Conservation (phyloP, 768 basidiomycete genomes). For the Gymnopilus junonius region DNA sequence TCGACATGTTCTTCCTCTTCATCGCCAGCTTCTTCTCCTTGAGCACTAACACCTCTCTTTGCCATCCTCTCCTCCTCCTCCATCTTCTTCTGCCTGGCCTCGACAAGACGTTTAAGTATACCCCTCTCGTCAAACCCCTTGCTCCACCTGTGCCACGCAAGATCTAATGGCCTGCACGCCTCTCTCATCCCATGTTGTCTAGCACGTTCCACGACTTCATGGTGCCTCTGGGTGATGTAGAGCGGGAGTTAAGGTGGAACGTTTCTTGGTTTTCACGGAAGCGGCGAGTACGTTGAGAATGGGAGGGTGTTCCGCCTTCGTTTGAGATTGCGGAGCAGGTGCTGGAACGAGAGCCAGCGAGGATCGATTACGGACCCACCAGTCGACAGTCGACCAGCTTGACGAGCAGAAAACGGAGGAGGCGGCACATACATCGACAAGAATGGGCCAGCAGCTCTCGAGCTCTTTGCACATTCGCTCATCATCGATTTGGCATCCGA, state of each 20-base stretch:
- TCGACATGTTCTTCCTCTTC: neutral
- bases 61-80: constrained; percentile 8
- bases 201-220: constrained; percentile 51
- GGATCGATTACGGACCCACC: neutral
- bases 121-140: constrained; percentile 7
- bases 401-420: neutral
- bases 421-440: neutral
- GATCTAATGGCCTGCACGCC: constrained; percentile 57
- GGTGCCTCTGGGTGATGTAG: constrained; percentile 72
- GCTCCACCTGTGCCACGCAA: constrained; percentile 34
- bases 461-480: neutral
- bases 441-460: neutral
- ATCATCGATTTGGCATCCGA: neutral
- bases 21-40: neutral
- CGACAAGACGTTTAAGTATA: neutral
- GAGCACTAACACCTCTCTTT: neutral
- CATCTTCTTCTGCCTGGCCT: neutral
- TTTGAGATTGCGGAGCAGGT: neutral
- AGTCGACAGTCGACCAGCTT: neutral
- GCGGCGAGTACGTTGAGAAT: neutral
- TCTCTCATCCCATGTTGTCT: constrained; percentile 62
- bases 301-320: neutral
- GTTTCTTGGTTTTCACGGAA: neutral
- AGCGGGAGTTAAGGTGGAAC: constrained; percentile 31
- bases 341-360: neutral